Evolutionary conservation across 441 rosid species (phyloP).

Genomic region (Eutrema salsugineum): DNA sequence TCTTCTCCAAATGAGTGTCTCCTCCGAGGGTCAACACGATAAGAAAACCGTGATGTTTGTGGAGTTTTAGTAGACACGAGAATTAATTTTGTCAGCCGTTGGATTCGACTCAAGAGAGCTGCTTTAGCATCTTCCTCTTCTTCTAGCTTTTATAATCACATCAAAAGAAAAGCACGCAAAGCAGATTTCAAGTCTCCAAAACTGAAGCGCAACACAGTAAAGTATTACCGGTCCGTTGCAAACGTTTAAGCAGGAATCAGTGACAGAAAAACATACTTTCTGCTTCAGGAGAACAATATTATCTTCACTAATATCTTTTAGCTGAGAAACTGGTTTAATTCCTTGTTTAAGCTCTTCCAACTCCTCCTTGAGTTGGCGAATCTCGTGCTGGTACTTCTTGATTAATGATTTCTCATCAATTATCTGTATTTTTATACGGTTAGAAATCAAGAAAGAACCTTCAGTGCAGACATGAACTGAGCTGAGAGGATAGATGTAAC

Average conservation of each 20-base stretch:
- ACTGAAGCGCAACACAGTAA: not conserved
- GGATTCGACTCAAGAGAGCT: slow-evolving; percentile 94
- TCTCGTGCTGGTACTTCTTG: slow-evolving; percentile 75
- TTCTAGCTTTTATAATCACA: slow-evolving; percentile 67
- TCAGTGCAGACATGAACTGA: slow-evolving; percentile 2
- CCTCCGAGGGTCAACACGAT: slow-evolving; percentile 74
- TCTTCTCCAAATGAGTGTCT: slow-evolving; percentile 99
- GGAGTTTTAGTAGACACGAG: slow-evolving; percentile 91
- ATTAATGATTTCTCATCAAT: slow-evolving; percentile 74
- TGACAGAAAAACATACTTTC: slow-evolving; percentile 54
- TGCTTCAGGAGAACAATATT: slow-evolving; percentile 80
- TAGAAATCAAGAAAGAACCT: slow-evolving; percentile 23
- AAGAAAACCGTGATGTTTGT: slow-evolving; percentile 68
- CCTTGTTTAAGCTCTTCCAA: slow-evolving; percentile 65
- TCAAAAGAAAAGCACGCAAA: slow-evolving; percentile 10
- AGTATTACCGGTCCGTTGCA: not conserved
- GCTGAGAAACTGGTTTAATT: slow-evolving; percentile 65
- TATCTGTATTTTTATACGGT: slow-evolving; percentile 43
- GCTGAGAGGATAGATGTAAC: slow-evolving; percentile 8
- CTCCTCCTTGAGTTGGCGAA: slow-evolving; percentile 68
- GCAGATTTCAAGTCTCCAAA: slow-evolving; percentile 6
- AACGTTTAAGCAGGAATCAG: not conserved
- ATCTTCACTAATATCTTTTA: slow-evolving; percentile 62
- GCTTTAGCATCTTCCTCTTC: slow-evolving; percentile 99
- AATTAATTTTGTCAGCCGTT: slow-evolving; percentile 88